Percentiles rank a stretch among this genome's conserved stretches.
phyloP scores from a whole-genome alignment of 805 yeast species.

The Saccharomycopsis guyanensis region DNA sequence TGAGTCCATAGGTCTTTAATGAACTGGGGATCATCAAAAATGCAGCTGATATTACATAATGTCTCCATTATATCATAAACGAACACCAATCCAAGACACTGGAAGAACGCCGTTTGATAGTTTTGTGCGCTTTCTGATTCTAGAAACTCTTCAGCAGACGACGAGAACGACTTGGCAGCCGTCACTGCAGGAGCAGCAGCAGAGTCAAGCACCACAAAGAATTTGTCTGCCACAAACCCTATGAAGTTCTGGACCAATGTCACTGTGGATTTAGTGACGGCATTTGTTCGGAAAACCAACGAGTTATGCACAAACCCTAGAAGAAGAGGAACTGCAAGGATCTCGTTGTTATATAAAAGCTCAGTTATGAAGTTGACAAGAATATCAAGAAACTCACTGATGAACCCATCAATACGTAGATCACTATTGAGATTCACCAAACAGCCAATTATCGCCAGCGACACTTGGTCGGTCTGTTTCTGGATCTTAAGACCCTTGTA shows the following conservation, averaged over 20 bases:
- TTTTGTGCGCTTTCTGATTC: conserved; percentile 5
- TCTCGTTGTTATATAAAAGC: conserved; percentile 15
- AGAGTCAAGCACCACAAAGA: conserved; percentile 22
- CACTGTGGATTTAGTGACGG: conserved; percentile 37
- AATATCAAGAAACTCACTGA: conserved; percentile 35
- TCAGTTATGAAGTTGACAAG: conserved; percentile 27
- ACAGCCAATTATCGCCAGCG: conserved; percentile 32
- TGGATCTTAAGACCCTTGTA: conserved; percentile 26
- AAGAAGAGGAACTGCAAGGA: conserved; percentile 47
- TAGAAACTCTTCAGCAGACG: conserved; percentile 10
- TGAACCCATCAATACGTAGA: conserved; percentile 42
- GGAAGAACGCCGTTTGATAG: conserved; percentile 9
- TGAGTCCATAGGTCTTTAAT: conserved; percentile 14
- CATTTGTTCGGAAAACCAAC: conserved; percentile 54
- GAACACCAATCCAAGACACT: conserved; percentile 9
- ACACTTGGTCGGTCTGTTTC: conserved; percentile 28
- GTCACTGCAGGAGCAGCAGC: conserved; percentile 23
- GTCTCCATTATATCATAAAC: conserved; percentile 20
- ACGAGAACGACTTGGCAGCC: background rate
- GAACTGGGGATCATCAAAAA: conserved; percentile 4
- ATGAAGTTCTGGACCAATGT: conserved; percentile 22
- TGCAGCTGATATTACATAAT: conserved; percentile 8
- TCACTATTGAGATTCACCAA: conserved; percentile 36
- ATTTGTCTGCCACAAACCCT: conserved; percentile 19
- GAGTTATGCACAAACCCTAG: conserved; percentile 49